Evolutionary conservation across 2,329 filamentous ascomycete genomes (phyloP), one percentile per base, ranked within the genome.

Genomic region (Fusarium fujikuroi): DNA sequence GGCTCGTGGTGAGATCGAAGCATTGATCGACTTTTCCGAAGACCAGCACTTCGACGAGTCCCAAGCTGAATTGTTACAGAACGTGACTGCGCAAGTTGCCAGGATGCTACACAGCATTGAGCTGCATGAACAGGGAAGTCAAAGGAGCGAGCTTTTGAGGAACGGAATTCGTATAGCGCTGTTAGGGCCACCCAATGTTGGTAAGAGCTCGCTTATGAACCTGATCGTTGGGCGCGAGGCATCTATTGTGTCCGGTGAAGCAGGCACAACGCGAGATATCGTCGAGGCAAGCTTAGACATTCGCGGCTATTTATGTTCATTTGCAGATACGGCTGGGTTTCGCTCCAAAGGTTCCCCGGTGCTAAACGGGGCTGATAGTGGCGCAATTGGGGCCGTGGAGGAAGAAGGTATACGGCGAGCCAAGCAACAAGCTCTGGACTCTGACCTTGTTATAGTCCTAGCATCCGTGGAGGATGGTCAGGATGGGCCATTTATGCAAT

Each of bases 1-100:
- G 70, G 95, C 95, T 15, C 90, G 96, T 4, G 96, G 94, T 15
- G 95, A 98, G 83, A 87, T 99, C 43, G 96, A 99, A 82, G 96
- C 96, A 0, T 84, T 99, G 75, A 98, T 99, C 70, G 96, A 99
- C 82, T 99, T 99, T 80, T 93, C 94, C 2, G 96, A 99, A 81
- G 96, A 98, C 78, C 95, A 99, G 82, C 93, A 98, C 83, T 97
- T 99, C 78, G 95, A 98, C 75, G 95, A 97, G 81, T 92, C 93
- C 6, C 93, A 94, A 2, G 84, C 87, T 1, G 88, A 93, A 62
- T 86, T 98, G 28, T 87, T 97, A 49, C 81, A 79, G 2, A 94
- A 91, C 54, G 93, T 98, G 36, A 88, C 90, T 3, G 75, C 74
- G 1, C 90, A 95, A 78, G 89, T 97, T 5, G 79, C 81, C 3